Percentiles rank a stretch among this genome's conserved stretches.
These are phyloP conservation scores for Boletales sp. DNA, from an alignment of 768 basidiomycete genomes.

Conservation along the genomic window DNA sequence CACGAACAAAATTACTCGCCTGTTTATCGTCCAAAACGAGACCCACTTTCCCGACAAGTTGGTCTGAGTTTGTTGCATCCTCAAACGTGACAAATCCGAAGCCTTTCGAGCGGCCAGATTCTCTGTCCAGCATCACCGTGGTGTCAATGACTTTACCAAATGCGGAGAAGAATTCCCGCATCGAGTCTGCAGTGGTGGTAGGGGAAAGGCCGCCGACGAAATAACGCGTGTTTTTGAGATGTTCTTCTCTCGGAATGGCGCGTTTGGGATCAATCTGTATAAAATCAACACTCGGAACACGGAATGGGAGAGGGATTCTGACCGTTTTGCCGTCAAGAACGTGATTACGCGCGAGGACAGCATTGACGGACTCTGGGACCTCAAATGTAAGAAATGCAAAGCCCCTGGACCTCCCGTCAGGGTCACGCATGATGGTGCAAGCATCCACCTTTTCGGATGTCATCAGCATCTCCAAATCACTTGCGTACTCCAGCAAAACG, in stretches of 20 bases:
- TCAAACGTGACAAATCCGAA: conserved; percentile 86
- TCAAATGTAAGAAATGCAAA: conserved; percentile 86
- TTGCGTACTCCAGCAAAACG: conserved; percentile 1
- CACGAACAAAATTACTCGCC: conserved; percentile 36
- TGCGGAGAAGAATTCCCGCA: conserved; percentile 65
- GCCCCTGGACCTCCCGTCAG: conserved; percentile 68
- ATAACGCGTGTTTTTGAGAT: conserved; percentile 69
- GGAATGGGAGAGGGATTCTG: conserved; percentile 16
- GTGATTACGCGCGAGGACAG: conserved; percentile 66
- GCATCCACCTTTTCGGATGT: conserved; percentile 56
- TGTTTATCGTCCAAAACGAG: conserved; percentile 74
- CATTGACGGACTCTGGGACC: conserved; percentile 57
- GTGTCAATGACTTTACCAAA: conserved; percentile 83
- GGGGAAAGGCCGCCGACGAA: conserved; percentile 78
- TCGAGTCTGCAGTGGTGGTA: conserved; percentile 62
- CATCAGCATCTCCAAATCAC: conserved; percentile 9
- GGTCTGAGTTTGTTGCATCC: conserved; percentile 58
- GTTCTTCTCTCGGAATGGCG: conserved; percentile 81
- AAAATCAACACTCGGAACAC: too few species aligned
- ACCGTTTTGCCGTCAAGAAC: conserved; percentile 78
- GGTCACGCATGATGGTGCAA: conserved; percentile 84
- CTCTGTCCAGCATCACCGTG: conserved; percentile 83
- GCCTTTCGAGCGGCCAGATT: conserved; percentile 71
- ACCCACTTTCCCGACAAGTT: conserved; percentile 63
- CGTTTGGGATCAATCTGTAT: conserved; percentile 83